These are phyloP conservation scores for Apocynum venetum DNA, from an alignment of 257 asterid species.

Conservation along the genomic window DNA sequence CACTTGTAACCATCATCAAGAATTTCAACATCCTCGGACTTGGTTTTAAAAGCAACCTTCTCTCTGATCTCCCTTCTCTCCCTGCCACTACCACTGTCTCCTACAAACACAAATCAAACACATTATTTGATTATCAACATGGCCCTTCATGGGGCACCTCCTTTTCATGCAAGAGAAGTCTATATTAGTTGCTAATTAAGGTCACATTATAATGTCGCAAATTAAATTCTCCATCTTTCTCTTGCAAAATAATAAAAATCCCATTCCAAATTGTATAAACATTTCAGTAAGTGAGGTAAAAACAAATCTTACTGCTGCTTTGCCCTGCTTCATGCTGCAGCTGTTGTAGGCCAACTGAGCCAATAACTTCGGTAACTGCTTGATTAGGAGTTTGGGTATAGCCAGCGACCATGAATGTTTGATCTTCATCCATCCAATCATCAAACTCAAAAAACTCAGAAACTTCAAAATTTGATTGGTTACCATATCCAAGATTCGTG, in stretches of 20 bases:
- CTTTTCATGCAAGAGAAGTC: background rate
- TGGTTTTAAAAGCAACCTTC: slow-evolving; percentile 84
- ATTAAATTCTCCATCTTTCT: background rate
- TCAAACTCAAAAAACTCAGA: slow-evolving; percentile 53
- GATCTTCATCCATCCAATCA: slow-evolving; percentile 55
- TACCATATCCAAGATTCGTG: background rate
- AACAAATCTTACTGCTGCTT: slow-evolving; percentile 38
- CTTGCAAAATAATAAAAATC: background rate
- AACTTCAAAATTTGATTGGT: slow-evolving; percentile 35
- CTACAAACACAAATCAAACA: slow-evolving; percentile 29
- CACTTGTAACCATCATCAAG: slow-evolving; percentile 93
- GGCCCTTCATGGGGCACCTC: background rate
- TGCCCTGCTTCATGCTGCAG: slow-evolving; percentile 27
- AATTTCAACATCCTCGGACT: slow-evolving; percentile 71
- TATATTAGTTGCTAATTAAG: background rate
- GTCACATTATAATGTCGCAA: background rate
- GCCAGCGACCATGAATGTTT: slow-evolving; percentile 28
- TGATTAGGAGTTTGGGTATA: slow-evolving; percentile 30
- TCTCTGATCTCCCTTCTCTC: slow-evolving; percentile 45
- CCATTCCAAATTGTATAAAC: background rate
- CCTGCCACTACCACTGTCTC: slow-evolving; percentile 33
- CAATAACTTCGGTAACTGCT: slow-evolving; percentile 20
- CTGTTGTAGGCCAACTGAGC: slow-evolving; percentile 15
- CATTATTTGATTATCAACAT: background rate
- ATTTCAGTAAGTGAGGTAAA: background rate